Evolutionary conservation across 2,329 filamentous ascomycete species (phyloP), one percentile per base, ranked within the genome.

Genomic region (Exserohilum rostratum): DNA sequence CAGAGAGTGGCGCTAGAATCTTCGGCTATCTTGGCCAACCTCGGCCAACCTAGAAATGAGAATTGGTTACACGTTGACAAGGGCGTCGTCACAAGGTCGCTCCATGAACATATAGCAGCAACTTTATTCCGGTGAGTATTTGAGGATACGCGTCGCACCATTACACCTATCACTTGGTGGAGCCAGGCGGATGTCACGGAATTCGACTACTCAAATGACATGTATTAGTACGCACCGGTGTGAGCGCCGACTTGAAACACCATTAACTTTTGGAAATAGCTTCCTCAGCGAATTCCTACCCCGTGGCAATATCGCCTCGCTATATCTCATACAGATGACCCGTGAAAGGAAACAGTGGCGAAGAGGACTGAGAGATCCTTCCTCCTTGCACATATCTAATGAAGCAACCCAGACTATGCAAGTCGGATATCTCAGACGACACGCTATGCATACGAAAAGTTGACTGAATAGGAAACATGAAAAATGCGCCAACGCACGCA

Each of bases 371-470:
- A 73, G 73, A 74, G 66, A 76, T 76, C 73, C 73, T 68, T 76
- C 73, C 72, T 75, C 71, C 73, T 69, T 74, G 71, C 73, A 73
- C 66, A 53, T 58, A 64, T 68, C 62, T 65, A 60, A 57, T 38
- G 43, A 53, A 55, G 49, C 62, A 64, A 60, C 47, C 58, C 60
- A 58, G 62, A 70, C 65, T 68, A 74, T 75, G 73, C 73, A 76
- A 75, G 73, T 76, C 67, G 73, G 72, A 76, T 75, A 76, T 76
- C 73, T 73, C 72, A 65, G 63, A 68, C 60, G 44, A 60, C 59
- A 58, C 67, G 66, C 69, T 72, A 74, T 74, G 68, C 70, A 73
- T 60, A 46, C 51, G 61, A 64, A 55, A 65, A 62, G 29, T 49
- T 60, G 57, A 65, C 48, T 42, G 48, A 51, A 60, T 44, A 50